Conservation (phyloP, 1,284 basidiomycete genomes). For the Ustilago vetiveriae region DNA sequence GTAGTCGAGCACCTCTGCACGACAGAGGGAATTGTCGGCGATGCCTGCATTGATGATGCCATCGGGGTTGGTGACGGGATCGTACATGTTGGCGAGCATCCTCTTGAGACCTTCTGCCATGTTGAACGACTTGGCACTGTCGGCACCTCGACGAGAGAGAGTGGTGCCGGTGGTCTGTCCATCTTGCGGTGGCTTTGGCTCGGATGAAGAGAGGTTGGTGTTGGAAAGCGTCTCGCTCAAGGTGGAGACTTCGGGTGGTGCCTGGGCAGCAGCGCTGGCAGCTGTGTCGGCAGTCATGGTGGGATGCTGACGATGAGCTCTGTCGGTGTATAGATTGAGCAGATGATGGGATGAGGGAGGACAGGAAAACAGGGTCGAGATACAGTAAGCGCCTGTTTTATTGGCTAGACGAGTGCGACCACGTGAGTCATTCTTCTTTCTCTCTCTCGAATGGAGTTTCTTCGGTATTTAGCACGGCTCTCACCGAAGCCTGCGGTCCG, state of each 20-base stretch:
- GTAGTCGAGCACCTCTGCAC: conserved; percentile 45
- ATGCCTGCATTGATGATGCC: conserved; percentile 58
- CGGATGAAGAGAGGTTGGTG: conserved; percentile 5
- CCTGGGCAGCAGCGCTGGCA: conserved; percentile 4
- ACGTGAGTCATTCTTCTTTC: background rate
- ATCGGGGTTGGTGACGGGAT: conserved; percentile 41
- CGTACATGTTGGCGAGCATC: conserved; percentile 40
- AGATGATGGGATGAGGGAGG: background rate
- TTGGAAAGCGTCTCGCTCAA: conserved; percentile 9
- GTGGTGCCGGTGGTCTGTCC: conserved; percentile 14
- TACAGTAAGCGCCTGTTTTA: too few relatives aligned
- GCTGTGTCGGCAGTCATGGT: conserved; percentile 10
- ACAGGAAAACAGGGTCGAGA: too few relatives aligned
- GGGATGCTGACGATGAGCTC: too few relatives aligned
- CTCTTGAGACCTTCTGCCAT: conserved; percentile 26
- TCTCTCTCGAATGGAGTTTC: too few relatives aligned
- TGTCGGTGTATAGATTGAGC: background rate
- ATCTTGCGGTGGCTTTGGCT: background rate
- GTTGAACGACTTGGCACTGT: conserved; percentile 11
- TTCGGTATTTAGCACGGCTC: too few relatives aligned
- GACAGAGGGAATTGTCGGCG: conserved; percentile 54
- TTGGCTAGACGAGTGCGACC: background rate
- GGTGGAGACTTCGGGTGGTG: conserved; percentile 9
- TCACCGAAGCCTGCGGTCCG: too few relatives aligned
- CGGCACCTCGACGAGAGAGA: conserved; percentile 39